Evolutionary conservation across 2,329 filamentous ascomycete genomes (phyloP), one percentile per base, ranked within the genome.

Genomic region (Sarocladiaceae sp.): DNA sequence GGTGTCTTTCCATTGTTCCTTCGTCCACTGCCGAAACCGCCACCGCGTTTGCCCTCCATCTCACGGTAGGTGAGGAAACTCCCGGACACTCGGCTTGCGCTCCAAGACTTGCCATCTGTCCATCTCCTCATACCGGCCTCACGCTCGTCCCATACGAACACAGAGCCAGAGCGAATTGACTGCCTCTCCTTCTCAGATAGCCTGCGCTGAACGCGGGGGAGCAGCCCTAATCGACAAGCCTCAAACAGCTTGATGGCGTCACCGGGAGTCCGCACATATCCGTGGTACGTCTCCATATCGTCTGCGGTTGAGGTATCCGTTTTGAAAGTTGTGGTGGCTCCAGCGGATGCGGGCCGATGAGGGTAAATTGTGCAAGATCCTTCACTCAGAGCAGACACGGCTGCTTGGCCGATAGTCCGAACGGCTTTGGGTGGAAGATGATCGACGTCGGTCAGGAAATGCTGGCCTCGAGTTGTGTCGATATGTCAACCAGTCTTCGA

Each of bases 31-130:
- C 78, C 73, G 59, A 89, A 90, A 51, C 76, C 78, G 45, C 90
- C 88, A 44, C 90, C 90, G 50, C 93, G 79, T 73, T 97, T 97
- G 64, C 93, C 93, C 66, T 98, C 93, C 93, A 98, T 98, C 62
- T 98, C 93, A 31, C 93, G 78, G 60, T 98, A 98, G 6, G 93
- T 97, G 48, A 98, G 67, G 63, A 98, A 98, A 69, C 93, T 97
- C 43, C 93, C 93, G 0, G 91, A 97, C 1, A 98, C 93, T 50
- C 93, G 81, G 67, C 91, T 97, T 26, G 93, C 93, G 59, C 91
- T 97, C 93, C 93, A 98, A 27, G 91, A 97, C 65, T 98, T 98
- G 46, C 93, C 93, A 57, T 98, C 93, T 1, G 93, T 98, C 93
- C 93, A 98, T 64, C 93, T 76, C 58, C 93, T 79, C 93, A 98